Evolutionary conservation across 768 basidiomycete species (phyloP).

Genomic region (Chalciporus chontae): DNA sequence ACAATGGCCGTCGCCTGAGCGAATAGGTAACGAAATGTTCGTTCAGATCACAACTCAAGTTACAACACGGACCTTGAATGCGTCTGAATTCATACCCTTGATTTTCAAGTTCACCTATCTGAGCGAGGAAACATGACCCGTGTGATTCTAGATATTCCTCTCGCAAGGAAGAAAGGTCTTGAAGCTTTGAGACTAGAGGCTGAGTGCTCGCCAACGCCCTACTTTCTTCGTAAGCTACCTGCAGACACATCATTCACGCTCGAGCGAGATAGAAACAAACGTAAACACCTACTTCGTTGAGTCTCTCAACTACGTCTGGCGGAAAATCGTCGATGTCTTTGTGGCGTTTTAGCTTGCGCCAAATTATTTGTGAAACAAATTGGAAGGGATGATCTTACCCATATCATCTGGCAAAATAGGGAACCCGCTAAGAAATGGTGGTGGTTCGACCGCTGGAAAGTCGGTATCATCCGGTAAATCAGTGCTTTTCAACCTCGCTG

Average conservation of each 20-base stretch:
- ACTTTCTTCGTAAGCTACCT: slow-evolving; percentile 41
- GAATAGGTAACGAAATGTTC: background rate
- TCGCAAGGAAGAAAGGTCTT: slow-evolving; percentile 52
- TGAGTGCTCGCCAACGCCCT: slow-evolving; percentile 30
- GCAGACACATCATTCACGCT: background rate
- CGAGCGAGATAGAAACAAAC: background rate
- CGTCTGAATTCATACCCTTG: slow-evolving; percentile 71
- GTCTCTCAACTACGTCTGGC: slow-evolving; percentile 35
- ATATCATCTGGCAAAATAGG: slow-evolving; percentile 30
- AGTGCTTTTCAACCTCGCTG: slow-evolving; percentile 27
- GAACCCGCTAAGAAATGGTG: slow-evolving; percentile 23
- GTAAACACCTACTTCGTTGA: slow-evolving; percentile 35
- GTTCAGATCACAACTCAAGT: background rate
- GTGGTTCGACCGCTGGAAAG: slow-evolving; percentile 1
- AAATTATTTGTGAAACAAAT: background rate
- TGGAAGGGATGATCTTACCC: slow-evolving; percentile 13
- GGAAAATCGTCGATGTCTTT: slow-evolving; percentile 34
- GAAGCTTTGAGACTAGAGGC: slow-evolving; percentile 54
- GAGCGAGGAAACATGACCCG: slow-evolving; percentile 49
- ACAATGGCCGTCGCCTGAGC: slow-evolving; percentile 80
- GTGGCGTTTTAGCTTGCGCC: background rate
- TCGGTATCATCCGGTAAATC: slow-evolving; percentile 19
- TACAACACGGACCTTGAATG: slow-evolving; percentile 54
- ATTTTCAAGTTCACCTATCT: slow-evolving; percentile 66
- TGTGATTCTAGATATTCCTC: slow-evolving; percentile 62